Percentiles rank a stretch among this genome's conserved stretches.
These are phyloP conservation scores for Pichia ethanolica DNA, from an alignment of 805 yeast species.

Conservation along the genomic window DNA sequence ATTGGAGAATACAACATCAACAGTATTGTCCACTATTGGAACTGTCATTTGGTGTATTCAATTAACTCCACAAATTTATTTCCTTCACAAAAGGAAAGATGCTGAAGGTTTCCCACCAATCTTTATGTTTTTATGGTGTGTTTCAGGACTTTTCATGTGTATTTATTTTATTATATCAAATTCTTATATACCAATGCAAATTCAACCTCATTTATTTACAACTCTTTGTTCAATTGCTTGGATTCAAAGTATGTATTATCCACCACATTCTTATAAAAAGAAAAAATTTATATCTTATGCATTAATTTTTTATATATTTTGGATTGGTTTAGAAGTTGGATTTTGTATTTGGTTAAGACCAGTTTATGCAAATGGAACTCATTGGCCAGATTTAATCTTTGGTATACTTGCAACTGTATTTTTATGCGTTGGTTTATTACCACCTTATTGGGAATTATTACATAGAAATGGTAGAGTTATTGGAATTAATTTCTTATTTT, in stretches of 20 bases:
- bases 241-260: constrained; percentile 60
- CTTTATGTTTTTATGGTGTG: constrained; percentile 87
- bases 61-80: constrained; percentile 70
- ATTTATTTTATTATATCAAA: constrained; percentile 71
- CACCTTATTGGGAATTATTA: constrained; percentile 80
- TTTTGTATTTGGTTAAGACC: constrained; percentile 65
- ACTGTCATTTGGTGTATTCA: constrained; percentile 94
- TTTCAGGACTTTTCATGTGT: constrained; percentile 70
- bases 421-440: constrained; percentile 70
- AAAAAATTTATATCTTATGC: constrained; percentile 32
- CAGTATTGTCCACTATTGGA: constrained; percentile 79
- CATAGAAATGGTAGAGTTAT: constrained; percentile 78
- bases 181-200: constrained; percentile 67
- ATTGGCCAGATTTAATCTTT: constrained; percentile 75
- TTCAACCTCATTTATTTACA: constrained; percentile 85
- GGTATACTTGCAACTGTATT: constrained; percentile 76
- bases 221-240: constrained; percentile 60
- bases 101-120: constrained; percentile 86
- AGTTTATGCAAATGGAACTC: constrained; percentile 32
- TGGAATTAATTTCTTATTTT: constrained; percentile 80
- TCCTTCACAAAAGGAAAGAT: constrained; percentile 59
- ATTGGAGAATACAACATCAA: constrained; percentile 41
- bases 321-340: constrained; percentile 61
- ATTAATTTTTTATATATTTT: constrained; percentile 32
- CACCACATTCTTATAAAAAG: constrained; percentile 45